Evolutionary conservation across 1,284 basidiomycete species (phyloP), one percentile per base, ranked within the genome.

Genomic region (Trichosporon faecale): DNA sequence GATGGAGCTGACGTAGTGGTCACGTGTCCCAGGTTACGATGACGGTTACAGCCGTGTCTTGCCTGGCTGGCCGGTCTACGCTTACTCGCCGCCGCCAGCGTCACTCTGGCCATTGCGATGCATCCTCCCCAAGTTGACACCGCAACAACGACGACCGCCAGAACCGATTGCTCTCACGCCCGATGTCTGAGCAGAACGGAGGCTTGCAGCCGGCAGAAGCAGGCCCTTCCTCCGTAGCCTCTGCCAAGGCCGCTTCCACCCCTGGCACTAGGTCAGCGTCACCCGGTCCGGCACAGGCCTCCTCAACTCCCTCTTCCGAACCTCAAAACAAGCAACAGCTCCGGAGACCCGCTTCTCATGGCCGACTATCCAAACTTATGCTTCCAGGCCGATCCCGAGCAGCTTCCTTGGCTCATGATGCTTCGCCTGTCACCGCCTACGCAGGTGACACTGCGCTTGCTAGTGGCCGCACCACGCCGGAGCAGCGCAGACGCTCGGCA

Each of bases 381-480:
- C 63, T 74, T 6, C 77, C 78, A 3, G 78, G 79, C 0, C 46
- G 79, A 60, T 74, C 75, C 1, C 72, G 81, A 80, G 80, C 64
- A 72, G 72, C 65, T 81, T 80, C 70, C 1, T 72, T 75, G 2
- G 77, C 76, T 1, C 69, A 76, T 31, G 72, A 75, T 18, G 76
- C 73, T 3, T 72, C 73, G 3, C 69, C 72, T 3, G 69, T 74
- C 18, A 78, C 75, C 14, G 75, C 74, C 1, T 74, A 75, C 44
- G 76, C 75, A 6, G 80, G 77, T 9, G 77, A 80, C 44, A 55
- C 25, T 0, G 69, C 66, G 3, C 49, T 55, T 7, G 49, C 67
- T 0, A 76, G 75, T 44, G 81, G 81, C 6, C 70, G 80, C n/a
- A 72, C 71, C 0, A 83, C 81, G 8, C 81, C 81, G 0, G 81